phyloP scores from a whole-genome alignment of 2,329 filamentous ascomycete species.

The Dryadomyces quercivorus region DNA sequence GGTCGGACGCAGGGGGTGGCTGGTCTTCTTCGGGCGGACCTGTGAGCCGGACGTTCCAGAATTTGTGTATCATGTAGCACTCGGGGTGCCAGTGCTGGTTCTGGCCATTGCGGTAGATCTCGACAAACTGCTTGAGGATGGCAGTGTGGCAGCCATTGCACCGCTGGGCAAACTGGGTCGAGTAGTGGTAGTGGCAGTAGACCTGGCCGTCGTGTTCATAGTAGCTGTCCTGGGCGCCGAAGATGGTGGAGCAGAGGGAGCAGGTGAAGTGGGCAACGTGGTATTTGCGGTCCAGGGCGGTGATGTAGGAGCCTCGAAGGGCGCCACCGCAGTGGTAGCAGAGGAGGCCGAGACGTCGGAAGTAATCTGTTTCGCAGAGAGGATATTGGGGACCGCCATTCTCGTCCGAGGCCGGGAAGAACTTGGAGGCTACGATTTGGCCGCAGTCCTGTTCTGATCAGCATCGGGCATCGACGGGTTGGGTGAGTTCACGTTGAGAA shows the following conservation, averaged over 20 bases:
- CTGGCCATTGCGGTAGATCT: slow-evolving; percentile 94
- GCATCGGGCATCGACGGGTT: too few relatives aligned
- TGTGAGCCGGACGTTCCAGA: slow-evolving; percentile 91
- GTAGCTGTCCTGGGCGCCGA: slow-evolving; percentile 95
- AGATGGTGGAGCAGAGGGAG: slow-evolving; percentile 93
- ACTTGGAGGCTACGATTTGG: slow-evolving; percentile 95
- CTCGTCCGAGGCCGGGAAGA: slow-evolving; percentile 93
- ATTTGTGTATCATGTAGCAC: slow-evolving; percentile 99
- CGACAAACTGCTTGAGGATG: slow-evolving; percentile 97
- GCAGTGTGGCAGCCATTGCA: slow-evolving; percentile 96
- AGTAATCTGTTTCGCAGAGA: slow-evolving; percentile 96
- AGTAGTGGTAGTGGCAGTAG: slow-evolving; percentile 98
- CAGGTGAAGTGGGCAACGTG: slow-evolving; percentile 99
- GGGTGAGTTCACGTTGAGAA: too few relatives aligned
- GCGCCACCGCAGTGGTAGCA: slow-evolving; percentile 89
- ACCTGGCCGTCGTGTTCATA: slow-evolving; percentile 96
- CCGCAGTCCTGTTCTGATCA: slow-evolving; percentile 63
- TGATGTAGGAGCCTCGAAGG: slow-evolving; percentile 93
- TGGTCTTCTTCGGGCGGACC: slow-evolving; percentile 39
- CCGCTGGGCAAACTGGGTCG: slow-evolving; percentile 87
- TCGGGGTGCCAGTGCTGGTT: slow-evolving; percentile 99
- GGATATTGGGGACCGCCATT: slow-evolving; percentile 80
- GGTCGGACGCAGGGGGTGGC: slow-evolving; percentile 15
- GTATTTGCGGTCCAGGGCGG: slow-evolving; percentile 93
- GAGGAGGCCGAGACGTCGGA: slow-evolving; percentile 77